A percentile compares a stretch with the other conserved stretches of the same genome.
phyloP scores from a whole-genome alignment of 345 rosid genomes.

The Eucalyptus camaldulensis region DNA sequence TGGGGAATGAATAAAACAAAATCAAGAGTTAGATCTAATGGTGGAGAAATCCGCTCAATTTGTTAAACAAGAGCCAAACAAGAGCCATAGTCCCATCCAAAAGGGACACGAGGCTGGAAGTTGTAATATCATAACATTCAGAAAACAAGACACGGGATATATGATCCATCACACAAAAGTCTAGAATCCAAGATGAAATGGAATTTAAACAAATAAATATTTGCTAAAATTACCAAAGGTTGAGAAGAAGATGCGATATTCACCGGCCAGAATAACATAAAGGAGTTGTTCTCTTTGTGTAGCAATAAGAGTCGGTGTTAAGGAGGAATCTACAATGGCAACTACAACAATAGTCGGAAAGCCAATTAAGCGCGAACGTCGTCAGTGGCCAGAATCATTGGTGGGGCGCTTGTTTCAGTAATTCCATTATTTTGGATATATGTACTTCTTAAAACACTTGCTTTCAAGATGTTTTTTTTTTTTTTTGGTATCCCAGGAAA shows the following conservation, averaged over 20 bases:
- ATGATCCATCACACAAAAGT: neutral
- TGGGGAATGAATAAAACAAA: neutral
- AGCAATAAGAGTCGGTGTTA: neutral
- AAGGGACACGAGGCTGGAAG: neutral
- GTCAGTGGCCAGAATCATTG: neutral
- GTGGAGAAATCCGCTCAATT: neutral
- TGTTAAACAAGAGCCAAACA: neutral
- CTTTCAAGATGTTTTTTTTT: neutral
- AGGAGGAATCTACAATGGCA: neutral
- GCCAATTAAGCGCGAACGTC: accelerated
- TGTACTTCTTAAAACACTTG: neutral
- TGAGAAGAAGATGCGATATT: neutral
- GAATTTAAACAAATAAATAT: neutral
- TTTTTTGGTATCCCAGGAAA: no score
- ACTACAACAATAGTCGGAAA: neutral
- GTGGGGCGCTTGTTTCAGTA: neutral
- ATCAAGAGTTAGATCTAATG: neutral
- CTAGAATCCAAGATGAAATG: neutral
- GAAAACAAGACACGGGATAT: neutral
- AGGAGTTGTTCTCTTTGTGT: neutral
- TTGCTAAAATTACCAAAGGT: neutral
- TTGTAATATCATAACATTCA: neutral
- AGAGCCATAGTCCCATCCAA: neutral
- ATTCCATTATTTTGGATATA: neutral
- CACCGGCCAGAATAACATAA: neutral